Base-by-base conservation (phyloP, 148 eudicot genomes). In the Vaccinium corymbosum region DNA sequence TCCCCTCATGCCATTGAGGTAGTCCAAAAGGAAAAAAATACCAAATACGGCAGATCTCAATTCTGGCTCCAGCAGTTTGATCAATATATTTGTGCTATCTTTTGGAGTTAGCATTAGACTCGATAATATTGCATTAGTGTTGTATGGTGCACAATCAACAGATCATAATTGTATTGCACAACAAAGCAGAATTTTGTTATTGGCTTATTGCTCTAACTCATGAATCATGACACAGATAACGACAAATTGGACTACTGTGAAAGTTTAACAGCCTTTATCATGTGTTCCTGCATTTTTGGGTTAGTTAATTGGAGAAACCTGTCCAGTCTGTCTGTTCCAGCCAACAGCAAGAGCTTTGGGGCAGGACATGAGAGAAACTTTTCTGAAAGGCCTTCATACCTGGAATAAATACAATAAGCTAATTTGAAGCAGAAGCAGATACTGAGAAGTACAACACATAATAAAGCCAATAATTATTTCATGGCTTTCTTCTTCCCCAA, bases 321-420 rank as follows among this genome's bases (percentile, higher is more conserved):
- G 98, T 95, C 98, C 84, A 95, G 93, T 85, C 98, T 90, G 86
- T 95, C 98, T 50, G 98, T 95, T 84, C 98, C 98, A 68, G 98
- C 98, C 82, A 95, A 86, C 80, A 95, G 90, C 84, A 95, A 88
- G 84, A 95, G 91, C 90, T 95, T 95, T 35, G 98, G 91, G 61
- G 91, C 98, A 59, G 95, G 93, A 86, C 88, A 90, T 48, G 95
- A 90, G 80, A 95, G 81, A 78, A 93, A 95, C 50, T 91, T 95
- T 76, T 94, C 98, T 64, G 98, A 95, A 84, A 95, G 98, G 52
- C 97, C 98, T 90, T 92, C 98, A 87, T 95, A 95, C 98, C 98
- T 95, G 93, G 77, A 85, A 90, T 80, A 57, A 64, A 32, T 32
- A 29, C 20, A 70, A 89, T 15, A 59, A 68, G 86, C 55, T 50